A percentile compares a stretch with the other conserved stretches of the same genome.
These are phyloP conservation scores for Dendrocalamus latiflorus DNA, from an alignment of 202 grass and related monocot species.

Conservation along the genomic window DNA sequence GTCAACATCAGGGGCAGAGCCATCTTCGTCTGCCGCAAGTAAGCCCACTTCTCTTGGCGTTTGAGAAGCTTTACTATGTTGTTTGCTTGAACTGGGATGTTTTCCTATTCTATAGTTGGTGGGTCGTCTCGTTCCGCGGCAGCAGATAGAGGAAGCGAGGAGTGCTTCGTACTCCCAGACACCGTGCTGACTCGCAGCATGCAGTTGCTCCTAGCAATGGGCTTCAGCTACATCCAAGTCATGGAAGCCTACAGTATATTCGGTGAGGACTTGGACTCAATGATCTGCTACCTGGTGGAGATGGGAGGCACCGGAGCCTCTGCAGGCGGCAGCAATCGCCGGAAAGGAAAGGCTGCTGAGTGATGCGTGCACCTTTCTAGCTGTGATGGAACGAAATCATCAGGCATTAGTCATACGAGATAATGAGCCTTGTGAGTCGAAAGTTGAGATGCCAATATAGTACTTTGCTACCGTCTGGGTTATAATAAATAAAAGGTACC, in stretches of 20 bases:
- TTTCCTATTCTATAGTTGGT: conserved; percentile 45
- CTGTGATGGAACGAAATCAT: background rate
- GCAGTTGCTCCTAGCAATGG: conserved; percentile 82
- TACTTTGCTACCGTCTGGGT: background rate
- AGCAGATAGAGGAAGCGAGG: conserved; percentile 33
- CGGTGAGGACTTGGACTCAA: conserved; percentile 88
- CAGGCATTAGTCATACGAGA: conserved; percentile 28
- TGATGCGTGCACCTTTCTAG: conserved; percentile 28
- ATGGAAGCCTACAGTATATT: conserved; percentile 92
- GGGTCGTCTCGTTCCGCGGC: conserved; percentile 45
- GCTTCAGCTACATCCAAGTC: conserved; percentile 88
- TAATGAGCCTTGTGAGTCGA: conserved; percentile 26
- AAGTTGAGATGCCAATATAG: conserved; percentile 8
- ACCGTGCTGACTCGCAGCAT: conserved; percentile 70
- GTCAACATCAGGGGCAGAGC: conserved; percentile 81
- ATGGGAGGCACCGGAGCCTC: conserved; percentile 50
- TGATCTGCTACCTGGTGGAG: conserved; percentile 93
- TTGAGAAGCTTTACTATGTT: background rate
- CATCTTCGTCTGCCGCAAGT: conserved; percentile 91
- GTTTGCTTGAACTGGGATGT: conserved; percentile 10
- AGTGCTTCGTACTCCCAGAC: conserved; percentile 45
- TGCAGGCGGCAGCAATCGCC: conserved; percentile 50
- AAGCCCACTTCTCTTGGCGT: conserved; percentile 6
- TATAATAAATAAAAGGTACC: conserved; percentile 11
- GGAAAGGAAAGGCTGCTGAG: conserved; percentile 94